Base-by-base conservation (phyloP, 768 basidiomycete genomes). In the Suillus alpinus region DNA sequence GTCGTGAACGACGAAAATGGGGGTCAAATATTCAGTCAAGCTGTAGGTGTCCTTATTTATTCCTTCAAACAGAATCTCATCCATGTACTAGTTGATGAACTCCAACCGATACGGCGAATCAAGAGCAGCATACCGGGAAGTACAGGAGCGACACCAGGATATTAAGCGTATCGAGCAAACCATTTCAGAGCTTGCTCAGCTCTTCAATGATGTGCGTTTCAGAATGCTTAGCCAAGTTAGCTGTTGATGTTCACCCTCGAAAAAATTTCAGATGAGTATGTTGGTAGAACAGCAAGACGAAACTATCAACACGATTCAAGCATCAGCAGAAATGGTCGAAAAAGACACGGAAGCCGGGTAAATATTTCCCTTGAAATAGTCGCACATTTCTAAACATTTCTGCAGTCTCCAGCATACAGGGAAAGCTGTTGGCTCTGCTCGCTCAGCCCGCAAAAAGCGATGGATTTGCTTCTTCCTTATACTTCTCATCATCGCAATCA, bases 61-160 rank as follows among this genome's bases (percentile, higher is more conserved):
- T 59, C 8, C 36, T 23, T 6, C 50, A 44, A 47, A 39, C 50
- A 18, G n/a, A 41, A 18, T 31, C 60, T 63, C 23, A 49, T 57
- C 7, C 20, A n/a, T 37, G 18, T 18, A 59, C 46, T 65, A 95
- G 92, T 81, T 97, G 64, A 82, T 95, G 80, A 92, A 85, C 77
- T 92, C 93, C 50, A 92, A 89, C 74, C 90, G 92, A n/a, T 92
- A 90, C 67, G 94, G 90, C 57, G 89, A 91, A 69, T 93, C 95
- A 50, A 83, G 89, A 58, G 89, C 89, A 10, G 95, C 95, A 4
- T 97, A 95, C 75, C 86, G 88, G 56, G 96, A 99, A 71, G 96
- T 98, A n/a, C 96, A 98, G 77, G 92, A 90, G 68, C 89, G 96
- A 62, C 95, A 98, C 70, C 91, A 91, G 73, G 95, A 99, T 67